Percentiles rank a stretch among this genome's conserved stretches.
These are phyloP conservation scores for Cordyceps militaris DNA, from an alignment of 2,329 filamentous ascomycete species.

Conservation along the genomic window DNA sequence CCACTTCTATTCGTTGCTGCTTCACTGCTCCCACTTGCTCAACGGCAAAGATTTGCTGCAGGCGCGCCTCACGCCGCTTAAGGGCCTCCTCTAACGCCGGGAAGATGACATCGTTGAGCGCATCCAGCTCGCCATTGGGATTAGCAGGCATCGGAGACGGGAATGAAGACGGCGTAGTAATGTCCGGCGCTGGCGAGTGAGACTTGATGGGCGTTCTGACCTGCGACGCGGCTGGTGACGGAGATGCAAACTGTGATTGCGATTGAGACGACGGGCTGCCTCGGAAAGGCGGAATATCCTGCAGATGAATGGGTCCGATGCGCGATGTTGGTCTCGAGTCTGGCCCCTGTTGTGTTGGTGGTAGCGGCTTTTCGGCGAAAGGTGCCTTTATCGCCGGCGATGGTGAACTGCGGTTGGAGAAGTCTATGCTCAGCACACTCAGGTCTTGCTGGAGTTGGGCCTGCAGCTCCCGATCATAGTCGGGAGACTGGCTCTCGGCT, in stretches of 20 bases:
- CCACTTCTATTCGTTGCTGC: slow-evolving; percentile 60
- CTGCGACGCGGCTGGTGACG: slow-evolving; percentile 11
- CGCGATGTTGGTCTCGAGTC: slow-evolving; percentile 32
- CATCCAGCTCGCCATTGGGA: slow-evolving; percentile 67
- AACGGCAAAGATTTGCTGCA: slow-evolving; percentile 32
- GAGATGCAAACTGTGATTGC: slow-evolving; percentile 19
- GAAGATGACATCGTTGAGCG: slow-evolving; percentile 83
- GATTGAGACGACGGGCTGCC: slow-evolving; percentile 29
- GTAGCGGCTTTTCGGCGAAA: slow-evolving; percentile 14
- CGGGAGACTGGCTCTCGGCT: slow-evolving; percentile 44
- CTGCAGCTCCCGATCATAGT: slow-evolving; percentile 55
- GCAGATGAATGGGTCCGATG: slow-evolving; percentile 35
- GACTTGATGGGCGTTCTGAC: slow-evolving; percentile 22
- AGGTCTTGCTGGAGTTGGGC: slow-evolving; percentile 59
- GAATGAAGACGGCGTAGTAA: slow-evolving; percentile 40
- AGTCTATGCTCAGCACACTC: slow-evolving; percentile 44
- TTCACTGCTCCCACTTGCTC: slow-evolving; percentile 45
- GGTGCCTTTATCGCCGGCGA: slow-evolving; percentile 21
- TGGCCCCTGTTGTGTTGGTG: slow-evolving; percentile 18
- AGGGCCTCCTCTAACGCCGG: slow-evolving; percentile 88
- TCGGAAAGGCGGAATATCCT: slow-evolving; percentile 50
- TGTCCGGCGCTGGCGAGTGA: slow-evolving; percentile 26
- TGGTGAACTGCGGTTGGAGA: slow-evolving; percentile 14
- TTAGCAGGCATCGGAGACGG: slow-evolving; percentile 51
- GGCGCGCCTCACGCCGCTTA: slow-evolving; percentile 63